A percentile compares a stretch with the other conserved stretches of the same genome.
Conservation (phyloP, 352 stramenopile species). For the Blastocystis sp. region DNA sequence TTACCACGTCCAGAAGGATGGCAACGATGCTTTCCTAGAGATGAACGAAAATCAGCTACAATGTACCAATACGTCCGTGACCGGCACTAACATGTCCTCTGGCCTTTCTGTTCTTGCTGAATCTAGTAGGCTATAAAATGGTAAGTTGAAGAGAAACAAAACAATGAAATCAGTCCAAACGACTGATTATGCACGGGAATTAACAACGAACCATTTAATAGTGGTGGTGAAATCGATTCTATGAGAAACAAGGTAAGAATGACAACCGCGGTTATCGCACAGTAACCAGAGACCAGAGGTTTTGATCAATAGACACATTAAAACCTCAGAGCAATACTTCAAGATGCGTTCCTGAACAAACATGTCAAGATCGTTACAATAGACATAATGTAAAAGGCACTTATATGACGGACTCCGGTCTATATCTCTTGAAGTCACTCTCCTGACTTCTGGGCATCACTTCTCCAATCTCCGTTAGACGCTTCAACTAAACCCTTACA, state of each 20-base stretch:
- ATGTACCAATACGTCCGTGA: too few relatives aligned
- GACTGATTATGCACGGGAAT: too few relatives aligned
- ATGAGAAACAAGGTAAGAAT: neutral
- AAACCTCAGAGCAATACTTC: neutral
- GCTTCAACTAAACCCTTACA: neutral
- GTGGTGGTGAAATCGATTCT: neutral
- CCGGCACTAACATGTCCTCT: too few relatives aligned
- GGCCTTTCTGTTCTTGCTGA: too few relatives aligned
- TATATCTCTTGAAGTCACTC: neutral
- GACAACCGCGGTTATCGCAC: neutral
- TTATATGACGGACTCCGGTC: constrained; percentile 25
- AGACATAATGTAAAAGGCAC: neutral
- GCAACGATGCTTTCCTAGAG: too few relatives aligned
- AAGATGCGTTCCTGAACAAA: neutral
- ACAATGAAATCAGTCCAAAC: too few relatives aligned
- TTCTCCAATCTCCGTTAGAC: neutral
- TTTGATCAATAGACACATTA: too few relatives aligned
- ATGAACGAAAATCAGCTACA: too few relatives aligned
- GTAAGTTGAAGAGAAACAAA: too few relatives aligned
- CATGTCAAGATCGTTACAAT: constrained; percentile 5
- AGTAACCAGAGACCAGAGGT: too few relatives aligned
- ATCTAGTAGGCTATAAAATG: too few relatives aligned
- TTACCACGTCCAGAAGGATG: too few relatives aligned
- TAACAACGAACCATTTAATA: neutral
- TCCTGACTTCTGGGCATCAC: constrained; percentile 1